phyloP scores from a whole-genome alignment of 1,284 basidiomycete genomes.

The Polyporus tsugae region DNA sequence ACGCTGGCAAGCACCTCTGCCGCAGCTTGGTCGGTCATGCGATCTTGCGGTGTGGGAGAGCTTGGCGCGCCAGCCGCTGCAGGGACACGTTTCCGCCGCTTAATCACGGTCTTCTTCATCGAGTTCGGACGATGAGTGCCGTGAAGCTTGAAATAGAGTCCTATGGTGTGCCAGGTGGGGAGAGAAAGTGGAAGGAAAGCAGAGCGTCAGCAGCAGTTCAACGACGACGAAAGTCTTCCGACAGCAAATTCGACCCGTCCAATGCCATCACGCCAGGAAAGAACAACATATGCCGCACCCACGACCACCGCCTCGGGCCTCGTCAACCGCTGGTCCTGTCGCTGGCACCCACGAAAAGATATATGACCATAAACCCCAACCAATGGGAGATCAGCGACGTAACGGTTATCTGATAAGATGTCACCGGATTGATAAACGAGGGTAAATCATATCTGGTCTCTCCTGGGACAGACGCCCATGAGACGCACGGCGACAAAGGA shows the following conservation, averaged over 20 bases:
- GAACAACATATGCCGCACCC: constrained; percentile 6
- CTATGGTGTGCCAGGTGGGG: constrained; percentile 49
- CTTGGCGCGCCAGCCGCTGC: constrained; percentile 60
- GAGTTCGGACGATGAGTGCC: constrained; percentile 96
- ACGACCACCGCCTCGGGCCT: constrained; percentile 20
- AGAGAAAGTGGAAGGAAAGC: constrained; percentile 31
- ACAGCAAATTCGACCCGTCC: constrained; percentile 17
- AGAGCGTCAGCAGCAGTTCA: constrained; percentile 25
- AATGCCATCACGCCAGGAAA: constrained; percentile 10
- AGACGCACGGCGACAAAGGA: constrained; percentile 14
- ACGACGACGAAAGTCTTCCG: neutral
- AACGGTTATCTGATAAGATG: constrained; percentile 36
- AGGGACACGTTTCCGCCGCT: constrained; percentile 95
- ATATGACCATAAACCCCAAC: constrained; percentile 18
- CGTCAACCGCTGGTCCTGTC: constrained; percentile 20
- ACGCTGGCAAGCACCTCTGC: constrained; percentile 85
- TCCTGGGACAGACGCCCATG: constrained; percentile 14
- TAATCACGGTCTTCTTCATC: constrained; percentile 99
- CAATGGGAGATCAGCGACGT: constrained; percentile 29
- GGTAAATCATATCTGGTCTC: constrained; percentile 16
- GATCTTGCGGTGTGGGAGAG: constrained; percentile 45
- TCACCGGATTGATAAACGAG: constrained; percentile 25
- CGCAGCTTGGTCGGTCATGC: constrained; percentile 83
- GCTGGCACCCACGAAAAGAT: constrained; percentile 26
- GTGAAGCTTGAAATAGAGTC: constrained; percentile 98